Conservation (phyloP, 495 filamentous ascomycete genomes). For the Aspergillus olivimuriae region DNA sequence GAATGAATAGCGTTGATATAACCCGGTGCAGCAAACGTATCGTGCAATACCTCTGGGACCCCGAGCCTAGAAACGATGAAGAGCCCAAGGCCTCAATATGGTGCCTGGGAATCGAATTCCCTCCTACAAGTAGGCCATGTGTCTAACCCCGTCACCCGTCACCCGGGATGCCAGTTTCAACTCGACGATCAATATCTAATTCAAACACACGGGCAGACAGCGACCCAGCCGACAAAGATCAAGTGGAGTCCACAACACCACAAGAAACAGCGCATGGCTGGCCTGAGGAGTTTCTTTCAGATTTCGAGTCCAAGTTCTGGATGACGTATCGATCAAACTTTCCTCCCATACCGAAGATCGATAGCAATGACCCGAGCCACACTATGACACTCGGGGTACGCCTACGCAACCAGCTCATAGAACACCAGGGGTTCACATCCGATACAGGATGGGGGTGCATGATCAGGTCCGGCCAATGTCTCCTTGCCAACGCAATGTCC, state of each 20-base stretch:
- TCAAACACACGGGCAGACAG: neutral
- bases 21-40: conserved; percentile 73
- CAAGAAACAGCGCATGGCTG: conserved; percentile 50
- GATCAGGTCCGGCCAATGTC: conserved; percentile 92
- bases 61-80: conserved; percentile 80
- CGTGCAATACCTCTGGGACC: conserved; percentile 93
- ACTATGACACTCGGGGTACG: conserved; percentile 82
- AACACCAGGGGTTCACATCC: conserved; percentile 78
- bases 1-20: conserved; percentile 57
- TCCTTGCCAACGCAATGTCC: conserved; percentile 79
- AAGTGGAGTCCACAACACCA: conserved; percentile 30
- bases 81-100: conserved; percentile 65
- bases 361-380: conserved; percentile 61
- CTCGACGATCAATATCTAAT: too few relatives aligned
- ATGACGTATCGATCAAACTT: conserved; percentile 95
- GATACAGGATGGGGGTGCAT: conserved; percentile 99
- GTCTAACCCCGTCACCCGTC: too few relatives aligned
- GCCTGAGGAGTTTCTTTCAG: conserved; percentile 80
- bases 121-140: too few relatives aligned
- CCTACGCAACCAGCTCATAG: conserved; percentile 71
- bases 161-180: too few relatives aligned
- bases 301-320: conserved; percentile 93
- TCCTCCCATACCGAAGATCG: conserved; percentile 68
- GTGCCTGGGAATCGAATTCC: conserved; percentile 80
- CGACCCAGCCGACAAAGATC: neutral